phyloP scores from a whole-genome alignment of 1,284 basidiomycete species.

The Pterulicium gracile region DNA sequence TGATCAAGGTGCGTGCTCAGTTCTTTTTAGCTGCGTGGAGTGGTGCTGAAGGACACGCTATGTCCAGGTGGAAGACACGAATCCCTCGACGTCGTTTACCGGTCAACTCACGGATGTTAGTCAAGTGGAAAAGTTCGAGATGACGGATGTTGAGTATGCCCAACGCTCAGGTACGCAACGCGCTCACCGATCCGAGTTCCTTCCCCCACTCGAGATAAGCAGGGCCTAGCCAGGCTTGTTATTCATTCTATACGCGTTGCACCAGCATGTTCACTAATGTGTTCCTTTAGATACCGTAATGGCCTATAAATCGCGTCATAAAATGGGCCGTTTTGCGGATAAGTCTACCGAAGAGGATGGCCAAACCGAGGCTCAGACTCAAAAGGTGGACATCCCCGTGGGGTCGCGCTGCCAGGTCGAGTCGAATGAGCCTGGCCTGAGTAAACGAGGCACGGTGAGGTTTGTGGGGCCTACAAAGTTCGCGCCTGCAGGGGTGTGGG shows the following conservation, averaged over 20 bases:
- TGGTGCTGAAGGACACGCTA: slow-evolving; percentile 3
- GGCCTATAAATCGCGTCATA: slow-evolving; percentile 82
- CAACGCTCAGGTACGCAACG: slow-evolving; percentile 54
- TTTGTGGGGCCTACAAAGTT: slow-evolving; percentile 82
- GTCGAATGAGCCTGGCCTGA: slow-evolving; percentile 49
- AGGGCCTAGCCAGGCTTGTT: not conserved
- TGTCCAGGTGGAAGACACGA: slow-evolving; percentile 63
- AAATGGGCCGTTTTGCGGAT: slow-evolving; percentile 80
- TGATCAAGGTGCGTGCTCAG: slow-evolving; percentile 50
- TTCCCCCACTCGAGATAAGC: not conserved
- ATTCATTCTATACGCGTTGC: not conserved
- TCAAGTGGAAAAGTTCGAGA: slow-evolving; percentile 88
- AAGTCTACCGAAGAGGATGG: slow-evolving; percentile 19
- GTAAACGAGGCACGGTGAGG: slow-evolving; percentile 74
- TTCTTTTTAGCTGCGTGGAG: not conserved
- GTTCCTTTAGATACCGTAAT: slow-evolving; percentile 77
- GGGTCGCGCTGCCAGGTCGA: slow-evolving; percentile 83
- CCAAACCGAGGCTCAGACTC: slow-evolving; percentile 15
- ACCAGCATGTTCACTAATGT: no score
- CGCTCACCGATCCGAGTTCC: not conserved
- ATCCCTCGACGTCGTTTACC: slow-evolving; percentile 63
- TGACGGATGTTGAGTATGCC: slow-evolving; percentile 78
- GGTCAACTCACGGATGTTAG: slow-evolving; percentile 79
- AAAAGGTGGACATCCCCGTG: slow-evolving; percentile 33
- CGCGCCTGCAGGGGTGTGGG: slow-evolving; percentile 66